phyloP scores from a whole-genome alignment of 768 basidiomycete species.

The Amanita fuliginea region DNA sequence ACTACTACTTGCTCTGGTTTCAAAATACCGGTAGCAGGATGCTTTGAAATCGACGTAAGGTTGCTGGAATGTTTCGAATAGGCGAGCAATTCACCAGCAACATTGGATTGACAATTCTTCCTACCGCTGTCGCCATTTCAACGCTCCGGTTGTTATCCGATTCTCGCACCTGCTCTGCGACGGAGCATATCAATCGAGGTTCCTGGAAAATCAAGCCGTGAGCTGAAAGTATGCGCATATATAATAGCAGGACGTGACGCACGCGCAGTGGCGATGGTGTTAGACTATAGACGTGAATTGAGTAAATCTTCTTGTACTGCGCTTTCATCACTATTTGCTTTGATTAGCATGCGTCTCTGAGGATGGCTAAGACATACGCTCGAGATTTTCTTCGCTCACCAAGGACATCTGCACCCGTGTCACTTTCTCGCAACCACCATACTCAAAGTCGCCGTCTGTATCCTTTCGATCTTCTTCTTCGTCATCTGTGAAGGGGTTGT shows the following conservation, averaged over 20 bases:
- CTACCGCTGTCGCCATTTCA: constrained; percentile 29
- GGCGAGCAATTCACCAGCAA: constrained; percentile 11
- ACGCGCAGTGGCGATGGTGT: constrained; percentile 55
- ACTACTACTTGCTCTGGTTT: constrained; percentile 16
- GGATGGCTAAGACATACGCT: constrained; percentile 32
- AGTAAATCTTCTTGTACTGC: constrained; percentile 39
- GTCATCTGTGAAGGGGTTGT: constrained; percentile 18
- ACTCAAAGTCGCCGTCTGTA: constrained; percentile 11
- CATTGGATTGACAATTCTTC: constrained; percentile 29
- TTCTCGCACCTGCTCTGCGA: constrained; percentile 26
- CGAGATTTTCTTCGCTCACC: constrained; percentile 52
- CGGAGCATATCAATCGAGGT: constrained; percentile 29
- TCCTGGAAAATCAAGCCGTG: constrained; percentile 23
- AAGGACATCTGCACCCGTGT: constrained; percentile 39
- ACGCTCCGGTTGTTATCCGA: constrained; percentile 31
- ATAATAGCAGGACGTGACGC: constrained; percentile 14
- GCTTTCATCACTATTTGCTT: constrained; percentile 37
- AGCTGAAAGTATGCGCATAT: constrained; percentile 4
- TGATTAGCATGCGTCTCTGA: background rate
- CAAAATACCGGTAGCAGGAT: constrained; percentile 29
- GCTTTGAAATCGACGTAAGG: background rate
- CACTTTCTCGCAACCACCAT: constrained; percentile 30
- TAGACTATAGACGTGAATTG: constrained; percentile 61
- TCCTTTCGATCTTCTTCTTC: background rate
- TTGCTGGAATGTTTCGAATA: background rate